Evolutionary conservation across 306 rosid species (phyloP).

Genomic region (Vicia sativa): DNA sequence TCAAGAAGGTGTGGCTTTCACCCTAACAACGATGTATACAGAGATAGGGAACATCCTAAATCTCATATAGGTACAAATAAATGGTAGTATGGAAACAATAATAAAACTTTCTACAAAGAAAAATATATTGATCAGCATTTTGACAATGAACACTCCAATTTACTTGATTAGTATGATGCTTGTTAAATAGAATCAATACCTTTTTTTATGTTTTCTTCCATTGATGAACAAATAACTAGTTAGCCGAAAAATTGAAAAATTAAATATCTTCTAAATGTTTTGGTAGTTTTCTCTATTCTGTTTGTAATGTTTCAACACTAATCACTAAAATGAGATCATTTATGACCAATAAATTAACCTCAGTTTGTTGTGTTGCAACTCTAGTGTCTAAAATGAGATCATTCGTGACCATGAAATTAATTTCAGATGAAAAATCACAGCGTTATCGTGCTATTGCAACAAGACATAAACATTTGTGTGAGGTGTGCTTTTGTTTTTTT

Average conservation of each 20-base stretch:
- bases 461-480: constrained; percentile 69
- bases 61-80: no score
- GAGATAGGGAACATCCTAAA: constrained; percentile 60
- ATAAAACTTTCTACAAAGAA: constrained; percentile 55
- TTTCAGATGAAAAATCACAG: constrained; percentile 52
- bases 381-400: constrained; percentile 40
- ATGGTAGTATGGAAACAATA: constrained; percentile 59
- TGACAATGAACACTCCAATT: constrained; percentile 69
- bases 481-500: constrained; percentile 54
- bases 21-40: constrained; percentile 54
- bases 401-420: no score
- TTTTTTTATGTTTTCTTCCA: background rate
- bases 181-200: constrained; percentile 9
- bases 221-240: constrained; percentile 2
- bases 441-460: constrained; percentile 78
- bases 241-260: no score
- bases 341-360: no score
- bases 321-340: no score
- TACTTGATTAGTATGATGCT: constrained; percentile 57
- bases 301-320: constrained; percentile 15
- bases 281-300: no score
- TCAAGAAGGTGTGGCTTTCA: constrained; percentile 52
- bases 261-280: no score
- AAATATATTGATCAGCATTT: constrained; percentile 71
- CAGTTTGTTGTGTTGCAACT: constrained; percentile 4